These are phyloP conservation scores for Acanthamoeba triangularis DNA, from an alignment of 208 protist genomes.

Conservation along the genomic window DNA sequence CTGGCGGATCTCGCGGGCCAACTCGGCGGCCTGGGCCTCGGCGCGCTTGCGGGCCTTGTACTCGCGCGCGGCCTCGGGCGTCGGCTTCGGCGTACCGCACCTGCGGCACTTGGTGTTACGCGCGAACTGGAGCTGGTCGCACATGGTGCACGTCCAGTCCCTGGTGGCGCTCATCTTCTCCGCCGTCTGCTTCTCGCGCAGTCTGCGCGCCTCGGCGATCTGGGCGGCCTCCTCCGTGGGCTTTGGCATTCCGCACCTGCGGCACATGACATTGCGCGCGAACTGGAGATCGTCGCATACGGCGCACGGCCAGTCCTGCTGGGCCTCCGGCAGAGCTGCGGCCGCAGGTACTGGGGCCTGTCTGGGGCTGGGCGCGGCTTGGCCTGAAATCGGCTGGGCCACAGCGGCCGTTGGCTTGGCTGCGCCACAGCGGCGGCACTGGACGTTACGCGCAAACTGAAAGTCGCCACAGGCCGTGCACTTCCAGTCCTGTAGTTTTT, in stretches of 20 bases:
- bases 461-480: background rate
- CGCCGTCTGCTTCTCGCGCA: background rate
- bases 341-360: background rate
- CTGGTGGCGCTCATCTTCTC: background rate
- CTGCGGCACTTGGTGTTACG: background rate
- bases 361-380: background rate
- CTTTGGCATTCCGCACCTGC: background rate
- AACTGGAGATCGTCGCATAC: conserved; percentile 9
- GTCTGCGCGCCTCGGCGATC: background rate
- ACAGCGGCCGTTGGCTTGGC: background rate
- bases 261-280: background rate
- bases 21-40: background rate
- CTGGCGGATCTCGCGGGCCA: background rate
- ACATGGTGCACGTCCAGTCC: background rate
- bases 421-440: background rate
- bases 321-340: background rate
- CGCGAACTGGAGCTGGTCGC: conserved; percentile 33
- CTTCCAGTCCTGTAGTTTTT: conserved; percentile 8
- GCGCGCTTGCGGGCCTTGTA: background rate
- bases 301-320: background rate
- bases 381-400: background rate
- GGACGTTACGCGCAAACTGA: conserved; percentile 7
- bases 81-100: background rate
- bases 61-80: background rate
- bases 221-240: background rate